These are phyloP conservation scores for Mortierella hygrophila DNA, from an alignment of 192 early-diverging fungal genomes.

Conservation along the genomic window DNA sequence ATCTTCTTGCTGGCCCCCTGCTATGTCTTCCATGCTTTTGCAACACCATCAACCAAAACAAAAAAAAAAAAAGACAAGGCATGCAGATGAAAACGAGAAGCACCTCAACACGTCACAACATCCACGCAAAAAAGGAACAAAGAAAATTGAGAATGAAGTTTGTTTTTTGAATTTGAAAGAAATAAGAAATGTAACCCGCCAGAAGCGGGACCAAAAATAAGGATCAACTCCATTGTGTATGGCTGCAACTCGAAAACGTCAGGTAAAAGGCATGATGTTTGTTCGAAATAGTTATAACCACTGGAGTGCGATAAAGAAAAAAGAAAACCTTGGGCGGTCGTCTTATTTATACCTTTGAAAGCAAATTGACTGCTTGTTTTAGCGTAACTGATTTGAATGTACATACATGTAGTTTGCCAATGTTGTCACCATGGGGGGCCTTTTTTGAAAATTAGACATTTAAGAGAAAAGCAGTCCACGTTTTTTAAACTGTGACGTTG, in stretches of 20 bases:
- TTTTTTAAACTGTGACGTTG: neutral
- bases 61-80: no score
- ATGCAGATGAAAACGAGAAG: no score
- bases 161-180: neutral
- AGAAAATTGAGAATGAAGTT: neutral
- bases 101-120: no score
- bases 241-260: slow-evolving; percentile 55
- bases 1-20: no score
- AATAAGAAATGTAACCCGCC: slow-evolving; percentile 9
- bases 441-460: no score
- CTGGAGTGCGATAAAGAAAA: slow-evolving; percentile 37
- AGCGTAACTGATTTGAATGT: no score
- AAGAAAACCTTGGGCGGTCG: neutral
- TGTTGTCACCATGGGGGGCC: neutral
- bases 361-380: neutral
- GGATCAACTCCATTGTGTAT: slow-evolving; percentile 33
- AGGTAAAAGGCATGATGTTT: slow-evolving; percentile 58
- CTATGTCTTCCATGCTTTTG: no score
- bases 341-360: neutral
- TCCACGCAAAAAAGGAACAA: neutral
- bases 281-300: slow-evolving; percentile 52
- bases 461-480: neutral
- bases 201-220: slow-evolving; percentile 22
- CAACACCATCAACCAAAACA: no score
- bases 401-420: no score